phyloP scores from a whole-genome alignment of 2,329 filamentous ascomycete genomes.

The Metarhizium album region DNA sequence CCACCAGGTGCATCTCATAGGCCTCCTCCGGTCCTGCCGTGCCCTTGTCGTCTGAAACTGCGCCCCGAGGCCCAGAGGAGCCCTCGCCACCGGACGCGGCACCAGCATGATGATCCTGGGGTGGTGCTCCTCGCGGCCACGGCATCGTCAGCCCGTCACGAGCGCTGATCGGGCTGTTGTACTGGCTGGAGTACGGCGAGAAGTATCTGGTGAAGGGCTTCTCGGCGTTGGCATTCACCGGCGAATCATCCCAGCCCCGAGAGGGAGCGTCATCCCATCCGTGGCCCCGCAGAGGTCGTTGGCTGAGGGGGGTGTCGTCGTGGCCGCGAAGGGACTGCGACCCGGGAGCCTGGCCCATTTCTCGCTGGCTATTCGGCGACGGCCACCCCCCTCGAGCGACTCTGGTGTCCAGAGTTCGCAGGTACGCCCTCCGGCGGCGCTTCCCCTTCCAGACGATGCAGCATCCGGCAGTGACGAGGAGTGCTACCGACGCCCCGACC shows the following conservation, averaged over 20 bases:
- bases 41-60: constrained; percentile 25
- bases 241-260: constrained; percentile 43
- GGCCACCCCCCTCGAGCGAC: constrained; percentile 31
- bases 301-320: constrained; percentile 42
- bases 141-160: constrained; percentile 23
- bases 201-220: constrained; percentile 36
- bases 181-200: constrained; percentile 50
- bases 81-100: constrained; percentile 6
- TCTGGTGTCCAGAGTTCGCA: constrained; percentile 36
- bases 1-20: constrained; percentile 37
- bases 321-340: constrained; percentile 15
- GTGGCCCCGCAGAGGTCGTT: constrained; percentile 34
- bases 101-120: constrained; percentile 10
- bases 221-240: constrained; percentile 31
- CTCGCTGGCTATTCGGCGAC: constrained; percentile 15
- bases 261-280: constrained; percentile 45
- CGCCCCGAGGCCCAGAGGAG: neutral
- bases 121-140: constrained; percentile 23
- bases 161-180: constrained; percentile 44
- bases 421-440: constrained; percentile 39
- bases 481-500: constrained; percentile 35
- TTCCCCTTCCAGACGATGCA: constrained; percentile 46
- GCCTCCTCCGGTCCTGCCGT: constrained; percentile 32
- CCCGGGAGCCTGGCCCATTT: constrained; percentile 17
- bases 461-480: constrained; percentile 39